Base-by-base conservation (phyloP, 2,329 filamentous ascomycete species). In the Thyridium curvatum region DNA sequence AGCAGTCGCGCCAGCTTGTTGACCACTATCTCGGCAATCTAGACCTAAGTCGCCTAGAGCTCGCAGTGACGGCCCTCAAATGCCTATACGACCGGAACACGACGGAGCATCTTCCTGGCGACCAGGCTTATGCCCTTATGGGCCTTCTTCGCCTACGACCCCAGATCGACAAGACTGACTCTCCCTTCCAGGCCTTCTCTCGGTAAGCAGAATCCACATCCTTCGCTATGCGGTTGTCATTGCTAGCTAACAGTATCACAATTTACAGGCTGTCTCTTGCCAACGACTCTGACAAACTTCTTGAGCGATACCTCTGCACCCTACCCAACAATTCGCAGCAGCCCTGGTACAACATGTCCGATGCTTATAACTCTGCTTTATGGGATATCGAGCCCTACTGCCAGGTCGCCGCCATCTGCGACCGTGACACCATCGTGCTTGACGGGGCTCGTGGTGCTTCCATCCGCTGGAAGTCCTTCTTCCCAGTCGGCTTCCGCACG, bases 41-140 rank as follows among this genome's bases (percentile, higher is more conserved):
- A 12, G 47, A 38, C 13, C 50, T 64, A 12, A 58, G 56, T 34
- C 49, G 51, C 4, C 46, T 64, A 5, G 58, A 62, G 39, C 54
- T 61, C 12, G 48, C 53, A 15, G 51, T 54, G 2, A 41, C 55
- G 1, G 50, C 52, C 1, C 46, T 62, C 12, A 47, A 48, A 18
- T 62, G 59, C 30, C 45, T 64, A 3, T 56, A 52, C 16, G 50
- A 45, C 32, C 50, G 56, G 2, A 17, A 50, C 7, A 54, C 53
- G 12, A 47, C 39, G 0, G 41, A 48, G 31, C 46, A 50, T 18
- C 44, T 52, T 13, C 38, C 47, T 2, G 58, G 58, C 18, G 61
- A 64, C 28, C 54, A 53, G 18, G 51, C 54, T 3, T 64, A 64
- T 34, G 61, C 54, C 1, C 50, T 64, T 2, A 62, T 62, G 59